These are phyloP conservation scores for Fusarium camptoceras DNA, from an alignment of 2,329 filamentous ascomycete genomes.

Conservation along the genomic window DNA sequence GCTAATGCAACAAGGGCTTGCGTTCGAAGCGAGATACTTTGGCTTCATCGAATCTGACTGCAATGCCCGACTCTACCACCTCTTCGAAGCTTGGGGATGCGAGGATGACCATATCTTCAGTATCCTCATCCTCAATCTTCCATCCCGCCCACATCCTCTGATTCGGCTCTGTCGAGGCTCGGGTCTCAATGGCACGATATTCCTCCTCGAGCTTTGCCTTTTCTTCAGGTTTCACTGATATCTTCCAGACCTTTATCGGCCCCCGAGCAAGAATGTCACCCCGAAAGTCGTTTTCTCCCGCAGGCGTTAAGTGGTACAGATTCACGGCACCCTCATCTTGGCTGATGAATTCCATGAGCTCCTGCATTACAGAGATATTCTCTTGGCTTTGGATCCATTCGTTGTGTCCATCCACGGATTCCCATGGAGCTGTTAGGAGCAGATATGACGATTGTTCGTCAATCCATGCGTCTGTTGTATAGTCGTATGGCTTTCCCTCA, in stretches of 20 bases:
- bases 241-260: constrained; percentile 52
- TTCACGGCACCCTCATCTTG: constrained; percentile 50
- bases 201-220: constrained; percentile 50
- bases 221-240: constrained; percentile 48
- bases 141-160: constrained; percentile 55
- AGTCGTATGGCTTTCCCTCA: constrained; percentile 44
- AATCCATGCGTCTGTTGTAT: constrained; percentile 53
- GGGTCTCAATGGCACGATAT: constrained; percentile 51
- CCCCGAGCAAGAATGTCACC: constrained; percentile 43
- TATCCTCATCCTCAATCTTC: constrained; percentile 55
- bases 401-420: constrained; percentile 55
- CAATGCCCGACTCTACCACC: constrained; percentile 47
- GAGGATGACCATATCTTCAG: constrained; percentile 56
- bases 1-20: constrained; percentile 43
- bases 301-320: constrained; percentile 57
- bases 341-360: constrained; percentile 51
- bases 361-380: constrained; percentile 53
- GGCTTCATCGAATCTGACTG: constrained; percentile 32
- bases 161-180: constrained; percentile 48
- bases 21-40: constrained; percentile 42
- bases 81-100: constrained; percentile 53
- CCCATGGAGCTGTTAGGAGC: constrained; percentile 61
- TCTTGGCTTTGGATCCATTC: constrained; percentile 58
- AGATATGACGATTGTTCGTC: constrained; percentile 52
- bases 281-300: constrained; percentile 43